phyloP scores from a whole-genome alignment of 139 green algal genomes.

The Pleodorina starrii region DNA sequence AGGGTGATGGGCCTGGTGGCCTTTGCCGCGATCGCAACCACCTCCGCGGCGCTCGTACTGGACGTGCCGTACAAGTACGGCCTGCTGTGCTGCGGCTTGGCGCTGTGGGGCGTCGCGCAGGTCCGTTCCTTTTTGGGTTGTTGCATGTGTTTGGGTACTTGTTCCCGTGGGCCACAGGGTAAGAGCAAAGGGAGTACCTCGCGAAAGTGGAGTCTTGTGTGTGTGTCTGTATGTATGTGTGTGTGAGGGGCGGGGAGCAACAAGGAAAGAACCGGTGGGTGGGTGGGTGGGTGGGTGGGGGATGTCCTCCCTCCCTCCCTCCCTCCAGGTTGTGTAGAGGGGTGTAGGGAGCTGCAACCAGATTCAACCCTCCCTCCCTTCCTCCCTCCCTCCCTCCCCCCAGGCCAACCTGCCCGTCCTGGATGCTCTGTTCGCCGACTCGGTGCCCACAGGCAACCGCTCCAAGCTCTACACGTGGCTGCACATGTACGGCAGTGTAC shows the following conservation, averaged over 20 bases:
- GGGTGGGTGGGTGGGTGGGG: no score
- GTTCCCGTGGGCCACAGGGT: no score
- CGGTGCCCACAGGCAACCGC: constrained; percentile 48
- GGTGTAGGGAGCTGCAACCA: no score
- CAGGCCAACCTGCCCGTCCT: constrained; percentile 59
- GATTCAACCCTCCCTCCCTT: not conserved
- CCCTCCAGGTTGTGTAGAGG: no score
- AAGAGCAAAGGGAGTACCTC: no score
- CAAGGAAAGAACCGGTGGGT: no score
- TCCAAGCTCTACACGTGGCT: constrained; percentile 55
- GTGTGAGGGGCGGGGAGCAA: no score
- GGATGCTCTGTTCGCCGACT: constrained; percentile 66
- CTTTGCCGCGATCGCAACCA: constrained; percentile 46
- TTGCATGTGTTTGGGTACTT: no score
- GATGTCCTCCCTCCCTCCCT: no score
- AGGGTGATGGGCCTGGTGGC: constrained; percentile 35
- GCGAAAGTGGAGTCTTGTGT: no score
- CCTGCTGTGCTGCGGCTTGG: constrained; percentile 53
- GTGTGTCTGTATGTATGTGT: no score
- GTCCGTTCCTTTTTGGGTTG: no score
- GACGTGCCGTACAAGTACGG: constrained; percentile 49
- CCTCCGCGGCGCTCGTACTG: constrained; percentile 31
- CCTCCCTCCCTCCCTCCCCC: not conserved
- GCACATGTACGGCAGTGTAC: constrained; percentile 38
- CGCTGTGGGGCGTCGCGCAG: constrained; percentile 63